phyloP scores from a whole-genome alignment of 805 yeast genomes.

The Lipomyces mesembrius region DNA sequence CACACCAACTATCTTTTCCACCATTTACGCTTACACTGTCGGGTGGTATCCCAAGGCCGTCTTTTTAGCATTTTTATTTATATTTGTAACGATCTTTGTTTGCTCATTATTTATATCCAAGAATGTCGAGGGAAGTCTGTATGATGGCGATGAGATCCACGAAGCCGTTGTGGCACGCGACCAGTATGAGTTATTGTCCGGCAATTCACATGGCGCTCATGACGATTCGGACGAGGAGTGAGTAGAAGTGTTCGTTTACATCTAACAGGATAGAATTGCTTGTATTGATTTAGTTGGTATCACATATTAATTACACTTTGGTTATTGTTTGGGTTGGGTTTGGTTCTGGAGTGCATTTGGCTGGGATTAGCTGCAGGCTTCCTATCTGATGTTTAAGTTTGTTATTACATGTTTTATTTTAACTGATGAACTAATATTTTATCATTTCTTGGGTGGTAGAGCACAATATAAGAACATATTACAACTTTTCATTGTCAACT shows the following conservation, averaged over 20 bases:
- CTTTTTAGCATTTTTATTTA: conserved; percentile 9
- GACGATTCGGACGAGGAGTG: conserved; percentile 6
- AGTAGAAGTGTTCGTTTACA: background rate
- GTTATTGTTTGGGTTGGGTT: background rate
- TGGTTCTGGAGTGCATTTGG: background rate
- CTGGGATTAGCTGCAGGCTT: background rate
- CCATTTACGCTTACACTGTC: conserved; percentile 31
- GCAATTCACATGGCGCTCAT: background rate
- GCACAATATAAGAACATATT: background rate
- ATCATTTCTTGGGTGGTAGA: background rate
- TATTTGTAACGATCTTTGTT: conserved; percentile 2
- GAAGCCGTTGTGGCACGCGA: background rate
- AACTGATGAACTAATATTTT: background rate
- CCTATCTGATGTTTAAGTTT: background rate
- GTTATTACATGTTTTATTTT: background rate
- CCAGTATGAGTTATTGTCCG: background rate
- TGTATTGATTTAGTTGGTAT: background rate
- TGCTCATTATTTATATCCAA: conserved; percentile 8
- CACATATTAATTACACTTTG: background rate
- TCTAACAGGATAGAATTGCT: background rate
- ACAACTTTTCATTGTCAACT: conserved; percentile 9
- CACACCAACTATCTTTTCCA: conserved; percentile 32
- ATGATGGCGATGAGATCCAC: conserved; percentile 11
- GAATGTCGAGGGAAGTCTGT: conserved; percentile 17
- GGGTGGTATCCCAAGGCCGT: conserved; percentile 26